Percentiles rank a stretch among this genome's conserved stretches.
These are phyloP conservation scores for Solanum paucissectum DNA, from an alignment of 257 asterid species.

Conservation along the genomic window DNA sequence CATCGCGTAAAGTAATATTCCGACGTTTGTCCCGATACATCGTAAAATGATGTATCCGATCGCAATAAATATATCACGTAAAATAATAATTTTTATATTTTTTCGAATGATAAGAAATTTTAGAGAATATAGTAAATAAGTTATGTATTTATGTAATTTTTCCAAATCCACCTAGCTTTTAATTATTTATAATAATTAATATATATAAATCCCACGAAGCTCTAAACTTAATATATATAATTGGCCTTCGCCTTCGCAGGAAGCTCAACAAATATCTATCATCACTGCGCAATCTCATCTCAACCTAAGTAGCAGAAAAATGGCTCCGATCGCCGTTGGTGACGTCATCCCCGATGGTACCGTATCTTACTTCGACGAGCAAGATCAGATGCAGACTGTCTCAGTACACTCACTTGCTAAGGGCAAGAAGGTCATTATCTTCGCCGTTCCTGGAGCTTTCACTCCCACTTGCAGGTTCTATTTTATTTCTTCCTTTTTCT, in stretches of 20 bases:
- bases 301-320: background rate
- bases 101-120: no score
- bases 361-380: conserved; percentile 57
- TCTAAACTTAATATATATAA: no score
- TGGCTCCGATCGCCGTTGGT: conserved; percentile 74
- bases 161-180: no score
- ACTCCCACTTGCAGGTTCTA: conserved; percentile 88
- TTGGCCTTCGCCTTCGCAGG: background rate
- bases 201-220: no score
- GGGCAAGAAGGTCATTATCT: conserved; percentile 63
- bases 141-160: no score
- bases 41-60: no score
- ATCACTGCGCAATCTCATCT: background rate
- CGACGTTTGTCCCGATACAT: no score
- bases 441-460: conserved; percentile 92
- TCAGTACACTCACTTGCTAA: conserved; percentile 66
- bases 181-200: no score
- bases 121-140: no score
- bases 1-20: no score
- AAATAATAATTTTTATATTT: no score
- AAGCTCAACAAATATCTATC: background rate
- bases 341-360: conserved; percentile 66
- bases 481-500: background rate
- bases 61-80: no score
- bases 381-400: conserved; percentile 59